These are phyloP conservation scores for Talaromyces thailandensis DNA, from an alignment of 495 filamentous ascomycete species.

Conservation along the genomic window DNA sequence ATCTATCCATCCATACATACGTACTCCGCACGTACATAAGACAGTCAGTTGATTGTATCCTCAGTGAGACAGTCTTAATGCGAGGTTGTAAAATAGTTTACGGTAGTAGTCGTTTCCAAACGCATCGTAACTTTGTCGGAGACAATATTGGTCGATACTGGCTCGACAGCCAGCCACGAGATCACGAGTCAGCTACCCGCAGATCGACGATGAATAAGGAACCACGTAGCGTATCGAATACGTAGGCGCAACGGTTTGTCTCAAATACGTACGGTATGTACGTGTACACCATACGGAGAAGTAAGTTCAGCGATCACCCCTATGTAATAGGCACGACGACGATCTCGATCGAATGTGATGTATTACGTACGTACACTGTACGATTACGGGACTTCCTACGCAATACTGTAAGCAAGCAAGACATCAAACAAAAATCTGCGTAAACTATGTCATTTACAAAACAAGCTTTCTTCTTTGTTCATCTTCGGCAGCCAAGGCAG, in stretches of 20 bases:
- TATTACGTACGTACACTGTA: not conserved
- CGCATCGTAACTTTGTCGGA: not conserved
- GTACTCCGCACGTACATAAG: not conserved
- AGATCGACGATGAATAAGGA: not conserved
- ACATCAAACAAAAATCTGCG: not conserved
- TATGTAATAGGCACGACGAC: not conserved
- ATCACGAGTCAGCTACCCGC: not conserved
- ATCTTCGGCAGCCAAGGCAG: not conserved
- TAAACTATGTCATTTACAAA: not conserved
- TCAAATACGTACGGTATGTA: not conserved
- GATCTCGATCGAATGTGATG: not conserved
- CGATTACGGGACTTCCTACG: not conserved
- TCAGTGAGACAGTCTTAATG: not conserved
- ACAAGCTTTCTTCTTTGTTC: not conserved
- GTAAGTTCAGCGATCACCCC: too few relatives aligned
- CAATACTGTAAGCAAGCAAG: not conserved
- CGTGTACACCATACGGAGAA: not conserved
- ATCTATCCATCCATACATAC: not conserved
- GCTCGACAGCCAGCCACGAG: not conserved
- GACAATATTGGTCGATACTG: not conserved
- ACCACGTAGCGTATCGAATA: not conserved
- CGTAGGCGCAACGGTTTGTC: not conserved
- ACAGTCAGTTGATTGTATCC: not conserved
- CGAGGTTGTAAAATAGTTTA: not conserved
- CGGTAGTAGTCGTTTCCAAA: not conserved